These are phyloP conservation scores for Botrytis paeoniae DNA, from an alignment of 2,329 filamentous ascomycete species.

Conservation along the genomic window DNA sequence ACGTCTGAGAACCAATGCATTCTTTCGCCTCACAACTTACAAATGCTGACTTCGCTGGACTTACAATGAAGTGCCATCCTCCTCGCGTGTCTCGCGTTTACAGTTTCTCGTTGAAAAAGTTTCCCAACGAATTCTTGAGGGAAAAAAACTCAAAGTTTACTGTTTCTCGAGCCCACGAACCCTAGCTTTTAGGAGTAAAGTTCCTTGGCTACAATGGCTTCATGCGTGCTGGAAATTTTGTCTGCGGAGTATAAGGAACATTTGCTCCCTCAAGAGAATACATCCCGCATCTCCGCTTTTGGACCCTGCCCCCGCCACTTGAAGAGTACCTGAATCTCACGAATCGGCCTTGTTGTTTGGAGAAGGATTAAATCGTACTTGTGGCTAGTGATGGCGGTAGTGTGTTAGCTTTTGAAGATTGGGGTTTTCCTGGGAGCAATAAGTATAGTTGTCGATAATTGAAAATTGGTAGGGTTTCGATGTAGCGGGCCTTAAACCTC, in stretches of 20 bases:
- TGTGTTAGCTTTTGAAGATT: neutral
- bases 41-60: neutral
- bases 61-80: neutral
- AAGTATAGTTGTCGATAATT: neutral
- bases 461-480: neutral
- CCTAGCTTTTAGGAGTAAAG: neutral
- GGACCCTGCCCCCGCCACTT: neutral
- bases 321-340: neutral
- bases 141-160: too few species aligned
- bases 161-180: neutral
- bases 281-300: neutral
- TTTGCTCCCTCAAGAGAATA: neutral
- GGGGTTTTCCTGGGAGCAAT: neutral
- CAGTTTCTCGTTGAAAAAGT: neutral
- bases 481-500: neutral
- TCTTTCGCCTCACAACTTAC: neutral
- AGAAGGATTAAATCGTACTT: neutral
- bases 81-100: too few species aligned
- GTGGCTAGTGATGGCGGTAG: neutral
- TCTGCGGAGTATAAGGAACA: neutral
- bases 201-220: neutral
- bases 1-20: too few species aligned
- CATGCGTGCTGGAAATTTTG: neutral
- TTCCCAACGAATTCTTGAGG: neutral
- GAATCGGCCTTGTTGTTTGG: neutral